Evolutionary conservation across 1,284 basidiomycete genomes (phyloP).

Genomic region (Leccinum fuscescens): DNA sequence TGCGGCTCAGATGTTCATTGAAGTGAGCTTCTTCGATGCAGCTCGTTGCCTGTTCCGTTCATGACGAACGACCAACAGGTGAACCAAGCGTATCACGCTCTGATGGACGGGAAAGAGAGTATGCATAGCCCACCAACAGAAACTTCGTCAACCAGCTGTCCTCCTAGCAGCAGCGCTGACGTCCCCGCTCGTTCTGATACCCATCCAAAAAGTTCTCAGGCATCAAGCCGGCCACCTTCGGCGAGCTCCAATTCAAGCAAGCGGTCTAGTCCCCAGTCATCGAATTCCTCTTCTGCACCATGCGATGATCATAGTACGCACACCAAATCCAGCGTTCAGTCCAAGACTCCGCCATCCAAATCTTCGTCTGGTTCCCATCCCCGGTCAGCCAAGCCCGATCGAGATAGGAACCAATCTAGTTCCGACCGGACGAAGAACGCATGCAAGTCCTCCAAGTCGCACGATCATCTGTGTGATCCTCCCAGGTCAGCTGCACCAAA

Average conservation of each 20-base stretch:
- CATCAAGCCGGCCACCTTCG: conserved; percentile 33
- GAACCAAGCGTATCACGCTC: conserved; percentile 50
- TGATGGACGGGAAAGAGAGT: conserved; percentile 76
- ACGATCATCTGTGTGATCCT: conserved; percentile 24
- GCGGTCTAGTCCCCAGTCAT: conserved; percentile 15
- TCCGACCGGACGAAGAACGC: conserved; percentile 19
- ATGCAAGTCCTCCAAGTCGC: conserved; percentile 21
- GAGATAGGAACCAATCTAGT: conserved; percentile 15
- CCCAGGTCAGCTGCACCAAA: conserved; percentile 12
- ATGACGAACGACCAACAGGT: conserved; percentile 17
- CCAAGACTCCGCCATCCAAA: conserved; percentile 10
- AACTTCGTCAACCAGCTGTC: conserved; percentile 22
- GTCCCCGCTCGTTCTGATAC: conserved; percentile 25
- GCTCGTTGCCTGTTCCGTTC: conserved; percentile 23
- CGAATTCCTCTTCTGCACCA: conserved; percentile 11
- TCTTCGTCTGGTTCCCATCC: conserved; percentile 16
- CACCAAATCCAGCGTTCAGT: conserved; percentile 10
- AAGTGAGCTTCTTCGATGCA: conserved; percentile 16
- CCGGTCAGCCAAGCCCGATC: conserved; percentile 9
- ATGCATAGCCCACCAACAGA: conserved; percentile 30
- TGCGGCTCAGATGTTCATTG: conserved; percentile 36
- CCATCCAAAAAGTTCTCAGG: conserved; percentile 23
- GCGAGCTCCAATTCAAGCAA: conserved; percentile 30
- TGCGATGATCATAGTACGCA: conserved; percentile 12
- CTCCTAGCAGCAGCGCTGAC: conserved; percentile 19